phyloP scores from a whole-genome alignment of 2,329 filamentous ascomycete species.

The Dactylellina sp. region DNA sequence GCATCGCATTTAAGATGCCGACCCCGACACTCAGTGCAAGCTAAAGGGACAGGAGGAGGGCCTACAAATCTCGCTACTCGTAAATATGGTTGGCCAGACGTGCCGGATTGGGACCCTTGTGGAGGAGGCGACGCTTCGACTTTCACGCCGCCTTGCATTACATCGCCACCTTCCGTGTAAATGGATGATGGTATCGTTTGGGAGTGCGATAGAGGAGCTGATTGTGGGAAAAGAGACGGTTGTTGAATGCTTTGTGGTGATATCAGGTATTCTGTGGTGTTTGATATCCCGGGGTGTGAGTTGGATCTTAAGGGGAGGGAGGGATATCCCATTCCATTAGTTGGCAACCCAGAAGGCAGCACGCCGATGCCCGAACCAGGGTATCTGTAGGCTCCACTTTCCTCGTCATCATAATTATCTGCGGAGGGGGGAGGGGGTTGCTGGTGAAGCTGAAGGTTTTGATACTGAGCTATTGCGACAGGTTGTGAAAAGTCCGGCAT shows the following conservation, averaged over 20 bases:
- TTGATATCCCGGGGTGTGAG: conserved; percentile 52
- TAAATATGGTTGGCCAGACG: conserved; percentile 57
- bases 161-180: conserved; percentile 53
- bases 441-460: conserved; percentile 55
- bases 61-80: conserved; percentile 60
- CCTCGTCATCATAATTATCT: conserved; percentile 53
- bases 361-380: conserved; percentile 53
- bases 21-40: conserved; percentile 68
- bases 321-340: conserved; percentile 55
- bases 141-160: conserved; percentile 55
- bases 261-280: conserved; percentile 55
- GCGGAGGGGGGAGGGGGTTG: conserved; percentile 54
- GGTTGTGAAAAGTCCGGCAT: conserved; percentile 54
- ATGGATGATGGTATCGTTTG: conserved; percentile 55
- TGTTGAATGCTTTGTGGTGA: conserved; percentile 51
- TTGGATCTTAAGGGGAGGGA: conserved; percentile 56
- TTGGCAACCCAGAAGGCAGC: conserved; percentile 51
- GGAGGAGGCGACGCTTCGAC: conserved; percentile 51
- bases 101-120: conserved; percentile 21
- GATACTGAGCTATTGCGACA: conserved; percentile 56
- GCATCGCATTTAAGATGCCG: conserved; percentile 70
- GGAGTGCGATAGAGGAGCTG: conserved; percentile 28
- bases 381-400: conserved; percentile 56
- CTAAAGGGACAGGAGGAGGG: conserved; percentile 62
- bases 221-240: conserved; percentile 50